A percentile compares a stretch with the other conserved stretches of the same genome.
Evolutionary conservation across 2,329 filamentous ascomycete genomes (phyloP).

Genomic region (Escovopsis sp.): DNA sequence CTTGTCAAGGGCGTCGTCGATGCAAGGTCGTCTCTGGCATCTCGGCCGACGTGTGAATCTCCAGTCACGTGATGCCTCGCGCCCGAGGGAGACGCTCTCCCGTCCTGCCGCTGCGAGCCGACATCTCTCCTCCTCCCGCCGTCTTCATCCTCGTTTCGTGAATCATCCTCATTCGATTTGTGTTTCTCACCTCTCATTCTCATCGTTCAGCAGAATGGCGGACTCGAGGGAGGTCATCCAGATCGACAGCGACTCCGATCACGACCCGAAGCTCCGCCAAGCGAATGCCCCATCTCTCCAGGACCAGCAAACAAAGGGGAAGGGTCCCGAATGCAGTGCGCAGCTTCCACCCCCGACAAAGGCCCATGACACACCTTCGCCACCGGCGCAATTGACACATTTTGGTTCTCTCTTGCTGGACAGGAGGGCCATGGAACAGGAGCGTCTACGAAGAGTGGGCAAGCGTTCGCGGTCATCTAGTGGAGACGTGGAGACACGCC

Average conservation of each 20-base stretch:
- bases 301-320: constrained; percentile 9
- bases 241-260: constrained; percentile 24
- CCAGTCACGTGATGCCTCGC: too few species aligned
- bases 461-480: constrained; percentile 29
- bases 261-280: constrained; percentile 43
- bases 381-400: constrained; percentile 1
- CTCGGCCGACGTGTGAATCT: too few species aligned
- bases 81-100: too few species aligned
- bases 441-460: constrained; percentile 55
- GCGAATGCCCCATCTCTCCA: constrained; percentile 45
- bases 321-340: background rate
- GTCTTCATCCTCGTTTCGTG: too few species aligned
- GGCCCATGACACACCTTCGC: background rate
- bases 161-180: constrained; percentile 3
- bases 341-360: background rate
- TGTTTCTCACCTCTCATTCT: background rate
- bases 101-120: too few species aligned
- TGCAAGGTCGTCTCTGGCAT: too few species aligned
- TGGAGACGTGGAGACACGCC: constrained; percentile 15
- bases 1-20: too few species aligned
- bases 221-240: constrained; percentile 5
- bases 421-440: constrained; percentile 71
- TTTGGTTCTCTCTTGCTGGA: constrained; percentile 42
- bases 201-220: constrained; percentile 1
- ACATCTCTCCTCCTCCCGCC: too few species aligned